phyloP scores from a whole-genome alignment of 257 asterid genomes.

The Asclepias syriaca region DNA sequence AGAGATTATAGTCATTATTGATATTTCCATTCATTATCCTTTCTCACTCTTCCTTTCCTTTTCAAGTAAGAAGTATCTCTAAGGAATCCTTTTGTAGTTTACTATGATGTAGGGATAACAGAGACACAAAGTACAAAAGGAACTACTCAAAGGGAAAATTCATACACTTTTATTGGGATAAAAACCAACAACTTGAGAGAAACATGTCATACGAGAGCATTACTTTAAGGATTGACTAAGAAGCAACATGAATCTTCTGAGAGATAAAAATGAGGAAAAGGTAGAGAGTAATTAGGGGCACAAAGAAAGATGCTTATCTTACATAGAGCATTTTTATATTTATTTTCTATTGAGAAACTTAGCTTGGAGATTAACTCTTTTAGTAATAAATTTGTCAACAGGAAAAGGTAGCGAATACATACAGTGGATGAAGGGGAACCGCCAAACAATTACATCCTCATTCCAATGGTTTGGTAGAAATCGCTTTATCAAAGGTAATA shows the following conservation, averaged over 20 bases:
- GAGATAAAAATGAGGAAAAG: neutral
- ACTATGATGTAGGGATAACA: neutral
- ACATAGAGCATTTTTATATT: neutral
- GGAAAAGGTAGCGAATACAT: conserved; percentile 21
- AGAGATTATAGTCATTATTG: neutral
- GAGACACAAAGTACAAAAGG: too few species aligned
- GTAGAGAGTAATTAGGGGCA: neutral
- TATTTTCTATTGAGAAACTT: neutral
- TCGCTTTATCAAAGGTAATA: conserved; percentile 66
- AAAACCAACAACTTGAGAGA: too few species aligned
- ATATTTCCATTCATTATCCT: neutral
- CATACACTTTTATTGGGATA: too few species aligned
- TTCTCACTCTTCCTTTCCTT: neutral
- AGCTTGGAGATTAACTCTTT: neutral
- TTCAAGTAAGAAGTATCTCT: neutral
- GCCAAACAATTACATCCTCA: conserved; percentile 64
- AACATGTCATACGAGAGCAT: too few species aligned
- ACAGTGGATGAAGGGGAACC: conserved; percentile 69
- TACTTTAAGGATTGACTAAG: neutral
- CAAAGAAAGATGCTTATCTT: neutral
- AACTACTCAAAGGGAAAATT: too few species aligned
- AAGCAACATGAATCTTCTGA: neutral
- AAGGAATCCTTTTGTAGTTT: neutral
- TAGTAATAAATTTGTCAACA: neutral
- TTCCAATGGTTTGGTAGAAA: conserved; percentile 83